These are phyloP conservation scores for Yamadazyma insecticola DNA, from an alignment of 805 yeast genomes.

Conservation along the genomic window DNA sequence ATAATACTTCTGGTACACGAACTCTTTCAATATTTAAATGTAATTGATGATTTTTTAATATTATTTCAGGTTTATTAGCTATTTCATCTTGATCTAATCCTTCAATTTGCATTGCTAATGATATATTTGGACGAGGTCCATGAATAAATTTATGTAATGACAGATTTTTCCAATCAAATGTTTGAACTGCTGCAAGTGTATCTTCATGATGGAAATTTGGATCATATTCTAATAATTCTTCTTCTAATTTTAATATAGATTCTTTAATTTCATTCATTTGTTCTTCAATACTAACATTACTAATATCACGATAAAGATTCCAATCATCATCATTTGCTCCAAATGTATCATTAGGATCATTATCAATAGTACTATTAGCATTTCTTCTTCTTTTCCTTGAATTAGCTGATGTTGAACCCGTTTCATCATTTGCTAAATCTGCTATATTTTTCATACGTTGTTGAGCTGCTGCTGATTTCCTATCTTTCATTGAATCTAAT, in stretches of 20 bases:
- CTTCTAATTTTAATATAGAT: conserved; percentile 60
- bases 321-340: conserved; percentile 97
- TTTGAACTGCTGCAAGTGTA: conserved; percentile 64
- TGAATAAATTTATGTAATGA: conserved; percentile 77
- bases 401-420: conserved; percentile 43
- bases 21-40: conserved; percentile 89
- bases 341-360: conserved; percentile 89
- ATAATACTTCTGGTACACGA: conserved; percentile 85
- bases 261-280: conserved; percentile 70
- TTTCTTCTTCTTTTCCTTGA: conserved; percentile 41
- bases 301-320: conserved; percentile 83
- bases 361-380: conserved; percentile 67
- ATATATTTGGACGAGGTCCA: conserved; percentile 84
- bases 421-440: conserved; percentile 72
- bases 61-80: conserved; percentile 54
- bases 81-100: conserved; percentile 39
- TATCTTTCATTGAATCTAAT: conserved; percentile 73
- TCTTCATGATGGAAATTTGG: conserved; percentile 84
- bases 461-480: conserved; percentile 90
- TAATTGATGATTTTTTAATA: conserved; percentile 85
- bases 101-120: conserved; percentile 41
- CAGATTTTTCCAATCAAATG: conserved; percentile 79
- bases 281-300: conserved; percentile 72
- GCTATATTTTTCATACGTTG: conserved; percentile 89
- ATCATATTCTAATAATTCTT: conserved; percentile 73